These are phyloP conservation scores for Magnusiomyces suaveolens DNA, from an alignment of 1,139 yeast species.

Conservation along the genomic window DNA sequence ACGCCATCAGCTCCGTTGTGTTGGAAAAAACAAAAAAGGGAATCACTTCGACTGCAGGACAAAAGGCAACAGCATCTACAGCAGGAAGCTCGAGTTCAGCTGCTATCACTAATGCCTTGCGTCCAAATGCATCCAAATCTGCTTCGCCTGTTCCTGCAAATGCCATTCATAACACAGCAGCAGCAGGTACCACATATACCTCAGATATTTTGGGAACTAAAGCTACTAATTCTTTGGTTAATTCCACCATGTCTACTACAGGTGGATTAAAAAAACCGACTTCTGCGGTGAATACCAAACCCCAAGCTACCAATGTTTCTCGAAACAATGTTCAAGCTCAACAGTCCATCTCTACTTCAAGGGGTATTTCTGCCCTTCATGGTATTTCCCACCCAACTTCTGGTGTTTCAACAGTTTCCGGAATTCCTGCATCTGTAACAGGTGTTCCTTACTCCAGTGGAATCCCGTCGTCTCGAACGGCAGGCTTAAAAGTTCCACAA, in stretches of 20 bases:
- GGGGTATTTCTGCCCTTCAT: conserved; percentile 6
- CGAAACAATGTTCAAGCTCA: background rate
- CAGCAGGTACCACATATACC: background rate
- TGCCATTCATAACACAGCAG: background rate
- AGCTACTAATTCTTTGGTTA: background rate
- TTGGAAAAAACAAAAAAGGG: background rate
- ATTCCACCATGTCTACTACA: background rate
- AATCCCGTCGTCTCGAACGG: background rate
- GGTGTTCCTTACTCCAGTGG: background rate
- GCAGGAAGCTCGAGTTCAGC: too few relatives aligned
- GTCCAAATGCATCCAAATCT: conserved; percentile 3
- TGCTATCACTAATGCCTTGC: conserved; percentile 18
- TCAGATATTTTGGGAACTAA: background rate
- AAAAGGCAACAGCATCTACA: conserved; percentile 21
- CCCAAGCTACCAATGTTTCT: too few relatives aligned
- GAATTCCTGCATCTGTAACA: conserved; percentile 5
- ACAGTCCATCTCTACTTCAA: conserved; percentile 8
- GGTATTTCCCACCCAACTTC: conserved; percentile 8
- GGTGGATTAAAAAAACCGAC: background rate
- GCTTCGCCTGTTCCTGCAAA: background rate
- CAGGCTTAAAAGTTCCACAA: conserved; percentile 1
- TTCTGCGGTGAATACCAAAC: background rate
- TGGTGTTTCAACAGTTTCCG: conserved; percentile 10
- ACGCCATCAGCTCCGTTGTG: background rate
- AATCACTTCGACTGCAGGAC: conserved; percentile 19